Base-by-base conservation (phyloP, 495 filamentous ascomycete genomes). In the Penicillium cataractarum region DNA sequence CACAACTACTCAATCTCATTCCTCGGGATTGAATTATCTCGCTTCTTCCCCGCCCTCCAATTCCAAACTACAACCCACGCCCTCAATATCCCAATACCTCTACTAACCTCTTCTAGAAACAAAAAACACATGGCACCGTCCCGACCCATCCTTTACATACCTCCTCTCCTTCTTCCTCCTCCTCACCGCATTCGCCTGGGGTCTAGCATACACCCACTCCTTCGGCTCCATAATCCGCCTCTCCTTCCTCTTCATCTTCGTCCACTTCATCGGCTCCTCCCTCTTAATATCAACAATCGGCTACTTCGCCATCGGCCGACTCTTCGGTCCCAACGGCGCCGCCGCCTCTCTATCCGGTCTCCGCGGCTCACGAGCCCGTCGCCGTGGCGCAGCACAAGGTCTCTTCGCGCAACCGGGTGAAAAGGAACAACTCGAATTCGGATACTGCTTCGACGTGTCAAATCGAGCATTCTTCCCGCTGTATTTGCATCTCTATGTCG, bases 371-470 rank as follows among this genome's bases (percentile, higher is more conserved):
- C 77, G 71, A 68, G 82, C 63, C 73, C 79, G 77, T 71, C 74
- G 70, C 74, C 79, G 79, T 65, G 79, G 79, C 50, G 79, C 79
- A 3, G 79, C 79, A 15, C 82, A 83, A 66, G 87, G 87, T 13
- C 68, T 89, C 7, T 90, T 89, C 59, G 76, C 77, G 19, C 80
- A 83, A 59, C 79, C 79, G 1, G 84, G 80, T 4, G 80, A 79
- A 60, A 82, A 81, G 62, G 86, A 88, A 51, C 80, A 80, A 58
- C 67, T 92, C 65, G 89, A 91, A 66, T 92, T 91, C 78, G 90
- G 90, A 68, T 92, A 92, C 70, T 91, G 89, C 70, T 91, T 91
- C 73, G 89, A 92, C 76, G 87, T 90, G 35, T 84, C 88, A 6
- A 90, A 90, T 58, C 82, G 89, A 35, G 88, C 89, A 3, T 92